Base-by-base conservation (phyloP, 2,329 filamentous ascomycete species). In the Colletotrichum zoysiae region DNA sequence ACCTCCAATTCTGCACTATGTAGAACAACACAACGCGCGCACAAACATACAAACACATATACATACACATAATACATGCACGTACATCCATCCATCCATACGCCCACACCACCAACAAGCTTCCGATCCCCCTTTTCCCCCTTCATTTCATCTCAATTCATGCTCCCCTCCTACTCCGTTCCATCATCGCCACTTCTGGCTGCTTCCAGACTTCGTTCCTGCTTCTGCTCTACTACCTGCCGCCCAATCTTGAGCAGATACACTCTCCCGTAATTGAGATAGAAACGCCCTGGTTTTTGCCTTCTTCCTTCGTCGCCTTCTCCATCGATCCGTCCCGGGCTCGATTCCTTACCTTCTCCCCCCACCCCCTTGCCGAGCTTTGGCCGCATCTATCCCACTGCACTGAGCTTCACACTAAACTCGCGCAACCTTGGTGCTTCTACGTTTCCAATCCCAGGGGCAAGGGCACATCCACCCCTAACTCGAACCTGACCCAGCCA, bases 331-430 rank as follows among this genome's bases (percentile, higher is more conserved):
- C 48, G 51, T 60, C 53, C 59, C 65, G 53, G 16, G 46, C 33
- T 58, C 42, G 53, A 51, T 53, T 11, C 16, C 40, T 38, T 35
- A 23, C 23, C 9, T 20, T 48, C 44, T 48, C 16, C 16, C 60
- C 60, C 60, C 48, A 11, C 30, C 8, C 35, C 65, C 69, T 55
- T 71, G 65, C 69, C 69, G 53, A 69, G 59, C 58, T 59, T 69
- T 65, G 69, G 65, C 69, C 46, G 65, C 65, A 61, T 69, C 69
- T 58, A 60, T 71, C 65, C 65, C 69, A 59, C 65, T 62, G 42
- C 68, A 67, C 48, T 23, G 68, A 60, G 56, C 65, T 69, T 50
- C 55, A 71, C 69, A 65, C 69, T 71, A 69, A 69, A 71, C 69
- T 71, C 55, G 69, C 69, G 20, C 69, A 64, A 71, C 59, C 69